Conservation (phyloP, 768 basidiomycete genomes). For the Tylopilus vinaceipallidus region DNA sequence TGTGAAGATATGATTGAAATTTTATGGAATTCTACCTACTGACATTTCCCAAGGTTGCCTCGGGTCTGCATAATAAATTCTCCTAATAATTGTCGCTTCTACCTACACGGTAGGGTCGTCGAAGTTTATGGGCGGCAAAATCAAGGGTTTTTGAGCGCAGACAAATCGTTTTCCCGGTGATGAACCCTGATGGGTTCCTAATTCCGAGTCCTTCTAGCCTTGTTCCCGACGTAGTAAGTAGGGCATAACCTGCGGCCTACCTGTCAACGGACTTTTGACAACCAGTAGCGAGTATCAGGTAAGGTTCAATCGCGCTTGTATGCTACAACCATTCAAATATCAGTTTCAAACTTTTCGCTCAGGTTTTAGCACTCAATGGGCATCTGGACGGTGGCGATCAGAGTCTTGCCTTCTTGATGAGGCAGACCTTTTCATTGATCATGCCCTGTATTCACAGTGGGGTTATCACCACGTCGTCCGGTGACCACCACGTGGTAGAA, state of each 20-base stretch:
- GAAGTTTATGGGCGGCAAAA: not conserved
- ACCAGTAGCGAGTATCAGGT: not conserved
- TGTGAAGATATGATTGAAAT: not conserved
- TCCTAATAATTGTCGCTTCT: not conserved
- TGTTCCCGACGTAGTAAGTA: not conserved
- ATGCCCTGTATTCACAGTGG: not conserved
- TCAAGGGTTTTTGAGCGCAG: not conserved
- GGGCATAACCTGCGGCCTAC: not conserved
- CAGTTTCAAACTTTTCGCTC: not conserved
- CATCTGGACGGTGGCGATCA: not conserved
- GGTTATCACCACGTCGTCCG: slow-evolving; percentile 5
- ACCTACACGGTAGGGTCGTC: slow-evolving; percentile 2
- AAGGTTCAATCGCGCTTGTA: not conserved
- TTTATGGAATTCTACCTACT: not conserved
- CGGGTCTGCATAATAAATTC: not conserved
- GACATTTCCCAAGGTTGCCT: slow-evolving; percentile 10
- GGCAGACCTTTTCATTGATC: slow-evolving; percentile 5
- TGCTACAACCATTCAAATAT: not conserved
- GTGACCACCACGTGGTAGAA: not conserved
- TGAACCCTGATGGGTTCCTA: not conserved
- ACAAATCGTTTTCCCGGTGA: not conserved
- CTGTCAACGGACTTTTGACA: not conserved
- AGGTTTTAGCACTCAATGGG: not conserved
- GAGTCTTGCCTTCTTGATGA: not conserved
- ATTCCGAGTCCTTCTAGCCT: not conserved